Conservation (phyloP, 129 eudicot species). For the carrot (Daucus carota) region DNA sequence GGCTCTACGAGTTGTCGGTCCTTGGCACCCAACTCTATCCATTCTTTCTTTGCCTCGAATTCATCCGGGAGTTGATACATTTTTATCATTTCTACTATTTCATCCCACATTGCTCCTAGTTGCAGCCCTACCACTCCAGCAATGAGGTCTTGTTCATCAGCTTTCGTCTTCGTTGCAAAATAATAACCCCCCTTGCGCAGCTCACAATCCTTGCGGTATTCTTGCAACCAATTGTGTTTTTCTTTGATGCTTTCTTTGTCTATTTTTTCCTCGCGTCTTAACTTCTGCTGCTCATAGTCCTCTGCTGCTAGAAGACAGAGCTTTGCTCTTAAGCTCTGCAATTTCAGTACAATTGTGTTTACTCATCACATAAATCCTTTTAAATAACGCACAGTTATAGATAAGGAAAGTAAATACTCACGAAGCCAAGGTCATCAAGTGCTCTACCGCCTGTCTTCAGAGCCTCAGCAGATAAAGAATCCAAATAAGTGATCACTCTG, state of each 20-base stretch:
- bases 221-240: slow-evolving; percentile 15
- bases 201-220: slow-evolving; percentile 27
- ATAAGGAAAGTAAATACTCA: slow-evolving; percentile 17
- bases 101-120: slow-evolving; percentile 50
- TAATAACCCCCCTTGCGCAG: slow-evolving; percentile 33
- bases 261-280: slow-evolving; percentile 23
- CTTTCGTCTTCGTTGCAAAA: slow-evolving; percentile 37
- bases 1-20: slow-evolving; percentile 37
- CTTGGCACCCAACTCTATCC: slow-evolving; percentile 48
- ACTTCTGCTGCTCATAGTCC: slow-evolving; percentile 31
- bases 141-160: slow-evolving; percentile 22
- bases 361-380: no score
- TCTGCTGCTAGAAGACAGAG: slow-evolving; percentile 45
- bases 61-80: slow-evolving; percentile 42
- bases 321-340: slow-evolving; percentile 38
- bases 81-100: slow-evolving; percentile 45
- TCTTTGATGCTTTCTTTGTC: slow-evolving; percentile 23
- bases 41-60: slow-evolving; percentile 40
- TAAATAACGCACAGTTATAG: no score
- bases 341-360: neutral
- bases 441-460: slow-evolving; percentile 22
- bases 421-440: slow-evolving; percentile 68
- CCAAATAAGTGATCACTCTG: slow-evolving; percentile 29
- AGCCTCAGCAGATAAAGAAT: neutral
- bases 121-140: slow-evolving; percentile 32